Conservation (phyloP, 148 eudicot species). For the Chenopodium suecicum region DNA sequence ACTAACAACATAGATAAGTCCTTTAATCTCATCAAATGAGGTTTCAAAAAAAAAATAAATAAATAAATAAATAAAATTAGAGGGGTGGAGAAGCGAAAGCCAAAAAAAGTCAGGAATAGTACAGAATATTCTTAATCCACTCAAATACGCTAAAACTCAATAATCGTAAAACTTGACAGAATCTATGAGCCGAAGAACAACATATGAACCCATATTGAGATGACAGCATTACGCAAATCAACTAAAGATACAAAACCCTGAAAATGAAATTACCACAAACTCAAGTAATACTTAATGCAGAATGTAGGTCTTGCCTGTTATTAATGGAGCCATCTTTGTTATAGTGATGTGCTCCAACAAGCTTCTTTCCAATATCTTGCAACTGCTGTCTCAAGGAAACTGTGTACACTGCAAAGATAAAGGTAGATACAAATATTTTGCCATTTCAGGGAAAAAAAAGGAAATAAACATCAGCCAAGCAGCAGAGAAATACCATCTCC, state of each 20-base stretch:
- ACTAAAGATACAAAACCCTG: not conserved
- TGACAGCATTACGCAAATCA: not conserved
- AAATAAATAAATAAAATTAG: not conserved
- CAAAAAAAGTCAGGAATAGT: not conserved
- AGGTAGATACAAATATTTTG: not conserved
- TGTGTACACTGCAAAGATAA: constrained; percentile 51
- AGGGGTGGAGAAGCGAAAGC: not conserved
- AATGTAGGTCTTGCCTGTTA: constrained; percentile 40
- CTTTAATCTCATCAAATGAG: not conserved
- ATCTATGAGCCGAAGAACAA: not conserved
- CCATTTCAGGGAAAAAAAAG: not conserved
- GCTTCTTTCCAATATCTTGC: constrained; percentile 75
- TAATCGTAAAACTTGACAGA: not conserved
- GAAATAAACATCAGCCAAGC: not conserved
- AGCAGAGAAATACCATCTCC: constrained; percentile 60
- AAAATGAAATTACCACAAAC: not conserved
- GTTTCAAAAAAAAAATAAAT: too few relatives aligned
- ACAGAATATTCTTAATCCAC: not conserved
- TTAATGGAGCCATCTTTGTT: constrained; percentile 76
- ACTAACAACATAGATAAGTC: not conserved
- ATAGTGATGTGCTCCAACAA: constrained; percentile 72
- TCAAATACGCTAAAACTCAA: not conserved
- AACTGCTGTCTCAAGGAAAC: constrained; percentile 70
- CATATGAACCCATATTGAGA: not conserved
- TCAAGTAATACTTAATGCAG: not conserved